Percentiles rank a stretch among this genome's conserved stretches.
These are phyloP conservation scores for Sporisorium scitamineum DNA, from an alignment of 1,284 basidiomycete genomes.

Conservation along the genomic window DNA sequence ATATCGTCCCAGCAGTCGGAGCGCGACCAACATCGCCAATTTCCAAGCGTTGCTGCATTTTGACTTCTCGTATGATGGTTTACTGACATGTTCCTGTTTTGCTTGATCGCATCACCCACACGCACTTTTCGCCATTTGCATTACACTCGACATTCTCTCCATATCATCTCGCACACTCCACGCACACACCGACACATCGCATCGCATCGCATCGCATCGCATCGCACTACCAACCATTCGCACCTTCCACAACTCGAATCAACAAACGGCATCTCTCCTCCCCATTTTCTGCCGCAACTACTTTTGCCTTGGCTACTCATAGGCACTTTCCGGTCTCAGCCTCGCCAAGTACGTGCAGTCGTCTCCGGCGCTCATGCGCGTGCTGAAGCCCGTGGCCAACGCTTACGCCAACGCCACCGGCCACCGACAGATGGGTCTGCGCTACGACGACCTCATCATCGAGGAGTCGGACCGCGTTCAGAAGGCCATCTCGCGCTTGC, in stretches of 20 bases:
- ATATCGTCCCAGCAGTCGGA: neutral
- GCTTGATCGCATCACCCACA: neutral
- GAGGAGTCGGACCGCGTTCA: constrained; percentile 89
- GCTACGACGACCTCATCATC: constrained; percentile 92
- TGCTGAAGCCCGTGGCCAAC: constrained; percentile 83
- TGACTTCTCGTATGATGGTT: neutral
- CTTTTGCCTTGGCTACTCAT: neutral
- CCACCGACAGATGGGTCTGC: constrained; percentile 89
- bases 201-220: constrained; percentile 5
- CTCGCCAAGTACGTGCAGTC: constrained; percentile 82
- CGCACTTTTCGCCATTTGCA: neutral
- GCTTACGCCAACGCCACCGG: constrained; percentile 86
- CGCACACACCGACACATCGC: neutral
- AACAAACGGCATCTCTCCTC: neutral
- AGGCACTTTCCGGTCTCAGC: constrained; percentile 71
- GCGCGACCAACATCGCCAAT: neutral
- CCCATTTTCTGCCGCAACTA: neutral
- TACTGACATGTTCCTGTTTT: neutral
- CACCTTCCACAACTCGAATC: neutral
- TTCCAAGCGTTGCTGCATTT: neutral
- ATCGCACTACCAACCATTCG: neutral
- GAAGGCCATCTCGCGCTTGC: constrained; percentile 81
- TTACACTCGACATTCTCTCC: neutral
- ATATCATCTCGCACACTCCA: neutral
- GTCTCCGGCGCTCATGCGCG: constrained; percentile 77